phyloP scores from a whole-genome alignment of 768 basidiomycete species.

The Termitomyces sp. region DNA sequence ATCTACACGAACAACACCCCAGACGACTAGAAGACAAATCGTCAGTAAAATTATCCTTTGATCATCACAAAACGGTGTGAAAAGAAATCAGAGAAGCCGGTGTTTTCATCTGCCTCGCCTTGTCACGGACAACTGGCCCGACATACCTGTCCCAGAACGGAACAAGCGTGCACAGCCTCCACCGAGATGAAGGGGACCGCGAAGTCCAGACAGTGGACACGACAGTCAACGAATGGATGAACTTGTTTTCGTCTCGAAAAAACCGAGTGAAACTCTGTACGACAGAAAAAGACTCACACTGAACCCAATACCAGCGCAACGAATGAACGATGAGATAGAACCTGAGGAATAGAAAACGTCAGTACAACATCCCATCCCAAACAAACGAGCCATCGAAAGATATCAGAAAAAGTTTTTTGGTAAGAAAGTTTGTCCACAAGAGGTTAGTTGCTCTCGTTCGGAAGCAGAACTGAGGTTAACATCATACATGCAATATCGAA shows the following conservation, averaged over 20 bases:
- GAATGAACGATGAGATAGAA: background rate
- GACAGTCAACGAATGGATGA: constrained; percentile 83
- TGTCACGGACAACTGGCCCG: constrained; percentile 29
- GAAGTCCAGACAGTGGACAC: constrained; percentile 28
- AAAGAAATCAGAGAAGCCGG: constrained; percentile 60
- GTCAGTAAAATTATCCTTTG: background rate
- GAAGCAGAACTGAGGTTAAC: constrained; percentile 61
- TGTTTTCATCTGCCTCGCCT: constrained; percentile 50
- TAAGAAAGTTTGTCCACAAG: constrained; percentile 67
- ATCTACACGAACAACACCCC: background rate
- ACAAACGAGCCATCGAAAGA: constrained; percentile 11
- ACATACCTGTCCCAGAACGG: constrained; percentile 49
- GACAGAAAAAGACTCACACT: constrained; percentile 18
- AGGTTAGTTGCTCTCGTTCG: constrained; percentile 68
- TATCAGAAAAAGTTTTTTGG: constrained; percentile 62
- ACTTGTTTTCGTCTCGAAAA: constrained; percentile 66
- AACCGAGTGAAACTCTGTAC: background rate
- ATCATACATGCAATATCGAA: constrained; percentile 9
- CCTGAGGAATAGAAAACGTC: constrained; percentile 14
- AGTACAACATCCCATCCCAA: constrained; percentile 8
- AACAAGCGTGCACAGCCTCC: constrained; percentile 31
- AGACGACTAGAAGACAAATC: background rate
- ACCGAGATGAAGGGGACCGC: constrained; percentile 31
- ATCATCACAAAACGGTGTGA: background rate
- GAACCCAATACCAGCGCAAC: background rate